phyloP scores from a whole-genome alignment of 2,329 filamentous ascomycete species.

The Whalleya microplaca region DNA sequence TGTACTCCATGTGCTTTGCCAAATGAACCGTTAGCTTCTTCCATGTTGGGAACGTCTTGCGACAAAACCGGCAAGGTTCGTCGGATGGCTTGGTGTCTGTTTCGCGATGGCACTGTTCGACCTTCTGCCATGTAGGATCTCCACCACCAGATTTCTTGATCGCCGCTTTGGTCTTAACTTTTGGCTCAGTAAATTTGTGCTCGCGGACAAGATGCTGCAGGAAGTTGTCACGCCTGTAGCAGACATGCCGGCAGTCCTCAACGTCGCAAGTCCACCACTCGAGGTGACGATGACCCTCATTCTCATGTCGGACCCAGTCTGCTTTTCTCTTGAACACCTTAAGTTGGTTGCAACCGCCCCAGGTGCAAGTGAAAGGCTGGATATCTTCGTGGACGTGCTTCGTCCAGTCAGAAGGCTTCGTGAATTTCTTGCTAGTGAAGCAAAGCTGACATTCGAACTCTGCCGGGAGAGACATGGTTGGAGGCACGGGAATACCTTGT shows the following conservation, averaged over 20 bases:
- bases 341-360: conserved; percentile 77
- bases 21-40: conserved; percentile 94
- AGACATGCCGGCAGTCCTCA: conserved; percentile 78
- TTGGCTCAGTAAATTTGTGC: conserved; percentile 84
- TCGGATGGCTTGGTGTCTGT: conserved; percentile 68
- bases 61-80: conserved; percentile 87
- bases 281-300: conserved; percentile 84
- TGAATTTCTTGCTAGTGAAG: conserved; percentile 81
- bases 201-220: conserved; percentile 90
- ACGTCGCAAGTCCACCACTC: conserved; percentile 91
- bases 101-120: conserved; percentile 76
- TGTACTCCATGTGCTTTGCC: conserved; percentile 92
- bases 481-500: conserved; percentile 78
- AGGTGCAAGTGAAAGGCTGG: conserved; percentile 91
- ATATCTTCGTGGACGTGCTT: conserved; percentile 96
- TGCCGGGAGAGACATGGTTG: conserved; percentile 75
- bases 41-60: conserved; percentile 79
- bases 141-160: conserved; percentile 60
- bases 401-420: conserved; percentile 94
- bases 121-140: conserved; percentile 74
- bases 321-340: conserved; percentile 96
- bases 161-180: conserved; percentile 72
- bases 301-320: conserved; percentile 94
- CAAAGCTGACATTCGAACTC: conserved; percentile 90
- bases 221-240: conserved; percentile 90